Evolutionary conservation across 371 early-diverging fungal species (phyloP).

Genomic region (Neoconidiobolus thromboides): DNA sequence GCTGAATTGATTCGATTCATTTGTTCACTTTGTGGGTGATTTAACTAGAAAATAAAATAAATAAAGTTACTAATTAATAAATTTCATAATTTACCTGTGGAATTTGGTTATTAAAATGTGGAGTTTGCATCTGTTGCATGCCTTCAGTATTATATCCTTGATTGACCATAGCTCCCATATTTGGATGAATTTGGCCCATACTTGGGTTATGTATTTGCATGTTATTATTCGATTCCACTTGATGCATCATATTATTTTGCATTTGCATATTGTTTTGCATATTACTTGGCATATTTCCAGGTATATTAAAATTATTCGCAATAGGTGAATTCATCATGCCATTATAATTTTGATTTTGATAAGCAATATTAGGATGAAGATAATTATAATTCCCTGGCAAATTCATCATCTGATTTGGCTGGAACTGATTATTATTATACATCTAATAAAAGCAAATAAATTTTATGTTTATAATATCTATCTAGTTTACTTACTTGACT

Average conservation of each 20-base stretch:
- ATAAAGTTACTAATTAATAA: not conserved
- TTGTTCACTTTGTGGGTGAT: not conserved
- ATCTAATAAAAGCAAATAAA: not conserved
- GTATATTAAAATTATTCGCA: not conserved
- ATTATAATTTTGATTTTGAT: not conserved
- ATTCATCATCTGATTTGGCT: not conserved
- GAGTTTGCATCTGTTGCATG: too few relatives aligned
- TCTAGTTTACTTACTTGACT: too few relatives aligned
- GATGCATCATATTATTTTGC: too few relatives aligned
- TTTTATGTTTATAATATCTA: not conserved
- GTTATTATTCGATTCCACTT: too few relatives aligned
- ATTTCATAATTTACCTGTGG: not conserved
- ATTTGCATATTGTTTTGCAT: not conserved
- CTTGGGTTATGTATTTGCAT: too few relatives aligned
- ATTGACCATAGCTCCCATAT: too few relatives aligned
- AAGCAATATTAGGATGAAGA: not conserved
- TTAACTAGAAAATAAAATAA: not conserved
- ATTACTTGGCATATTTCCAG: not conserved
- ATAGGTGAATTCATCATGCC: not conserved
- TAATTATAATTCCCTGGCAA: not conserved
- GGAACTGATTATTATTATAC: not conserved
- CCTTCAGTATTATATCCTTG: too few relatives aligned
- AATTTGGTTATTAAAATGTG: too few relatives aligned
- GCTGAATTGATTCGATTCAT: not conserved
- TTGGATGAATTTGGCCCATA: too few relatives aligned